A percentile compares a stretch with the other conserved stretches of the same genome.
Evolutionary conservation across 768 basidiomycete genomes (phyloP).

Genomic region (Peribolospora kevripleyi): DNA sequence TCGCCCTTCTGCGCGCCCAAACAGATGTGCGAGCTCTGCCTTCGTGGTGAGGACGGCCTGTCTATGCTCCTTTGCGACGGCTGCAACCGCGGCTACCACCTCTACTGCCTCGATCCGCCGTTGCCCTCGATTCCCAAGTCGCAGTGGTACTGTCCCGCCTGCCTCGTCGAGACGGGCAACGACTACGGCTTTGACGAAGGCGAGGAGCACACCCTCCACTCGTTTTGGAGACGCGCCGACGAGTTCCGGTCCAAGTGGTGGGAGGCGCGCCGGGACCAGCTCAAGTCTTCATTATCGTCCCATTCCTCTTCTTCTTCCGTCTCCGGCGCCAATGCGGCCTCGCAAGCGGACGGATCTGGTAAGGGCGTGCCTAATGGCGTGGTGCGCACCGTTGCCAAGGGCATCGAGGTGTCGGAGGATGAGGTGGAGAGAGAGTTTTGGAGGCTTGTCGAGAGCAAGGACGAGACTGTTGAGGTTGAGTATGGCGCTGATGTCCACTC

Average conservation of each 20-base stretch:
- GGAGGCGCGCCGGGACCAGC: slow-evolving; percentile 24
- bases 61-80: slow-evolving; percentile 70
- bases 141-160: slow-evolving; percentile 87
- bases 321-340: background rate
- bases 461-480: slow-evolving; percentile 88
- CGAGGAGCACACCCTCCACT: slow-evolving; percentile 74
- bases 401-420: slow-evolving; percentile 44
- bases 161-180: slow-evolving; percentile 68
- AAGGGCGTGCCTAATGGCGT: slow-evolving; percentile 12
- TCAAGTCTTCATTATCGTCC: background rate
- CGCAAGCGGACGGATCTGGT: background rate
- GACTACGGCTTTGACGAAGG: slow-evolving; percentile 98
- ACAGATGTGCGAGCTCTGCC: slow-evolving; percentile 70
- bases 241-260: slow-evolving; percentile 84
- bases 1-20: too few relatives aligned
- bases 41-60: slow-evolving; percentile 61
- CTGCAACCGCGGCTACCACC: slow-evolving; percentile 80
- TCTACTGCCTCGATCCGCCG: slow-evolving; percentile 86
- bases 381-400: slow-evolving; percentile 17
- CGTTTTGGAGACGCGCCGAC: slow-evolving; percentile 70
- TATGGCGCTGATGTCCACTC: slow-evolving; percentile 99
- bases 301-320: slow-evolving; percentile 4
- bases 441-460: slow-evolving; percentile 69
- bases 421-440: slow-evolving; percentile 93
- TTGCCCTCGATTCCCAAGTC: slow-evolving; percentile 63